These are phyloP conservation scores for Suillus bovinus DNA, from an alignment of 768 basidiomycete species.

Conservation along the genomic window DNA sequence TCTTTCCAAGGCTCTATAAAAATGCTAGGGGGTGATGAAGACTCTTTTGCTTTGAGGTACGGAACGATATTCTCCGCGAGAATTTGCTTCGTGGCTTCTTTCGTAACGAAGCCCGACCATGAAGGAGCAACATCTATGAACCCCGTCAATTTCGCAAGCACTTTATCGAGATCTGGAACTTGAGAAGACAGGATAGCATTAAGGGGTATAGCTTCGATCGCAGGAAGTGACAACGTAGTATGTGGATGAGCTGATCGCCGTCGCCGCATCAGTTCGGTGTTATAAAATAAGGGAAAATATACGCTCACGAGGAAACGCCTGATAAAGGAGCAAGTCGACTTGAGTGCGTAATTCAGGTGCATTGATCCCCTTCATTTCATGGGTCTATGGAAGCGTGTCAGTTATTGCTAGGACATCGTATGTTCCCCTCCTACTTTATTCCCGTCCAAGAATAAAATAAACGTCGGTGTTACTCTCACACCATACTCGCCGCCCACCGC, in stretches of 20 bases:
- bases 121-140: slow-evolving; percentile 57
- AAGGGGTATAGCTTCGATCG: slow-evolving; percentile 61
- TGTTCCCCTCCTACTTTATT: slow-evolving; percentile 50
- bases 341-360: slow-evolving; percentile 68
- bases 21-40: slow-evolving; percentile 38
- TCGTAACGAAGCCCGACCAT: slow-evolving; percentile 30
- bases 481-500: slow-evolving; percentile 62
- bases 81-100: slow-evolving; percentile 46
- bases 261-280: neutral
- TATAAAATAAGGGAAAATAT: neutral
- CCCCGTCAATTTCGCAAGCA: slow-evolving; percentile 57
- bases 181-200: slow-evolving; percentile 77
- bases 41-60: slow-evolving; percentile 60
- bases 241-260: slow-evolving; percentile 73
- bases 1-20: slow-evolving; percentile 51
- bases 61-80: slow-evolving; percentile 53
- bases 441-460: slow-evolving; percentile 82
- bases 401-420: neutral
- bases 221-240: slow-evolving; percentile 54
- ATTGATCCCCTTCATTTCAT: slow-evolving; percentile 75
- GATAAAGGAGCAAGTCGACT: slow-evolving; percentile 70
- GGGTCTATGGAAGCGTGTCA: slow-evolving; percentile 41
- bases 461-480: slow-evolving; percentile 83
- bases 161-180: slow-evolving; percentile 65
- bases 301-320: slow-evolving; percentile 77